Conservation (phyloP, 129 eudicot species). For the Flaveria ramosissima region DNA sequence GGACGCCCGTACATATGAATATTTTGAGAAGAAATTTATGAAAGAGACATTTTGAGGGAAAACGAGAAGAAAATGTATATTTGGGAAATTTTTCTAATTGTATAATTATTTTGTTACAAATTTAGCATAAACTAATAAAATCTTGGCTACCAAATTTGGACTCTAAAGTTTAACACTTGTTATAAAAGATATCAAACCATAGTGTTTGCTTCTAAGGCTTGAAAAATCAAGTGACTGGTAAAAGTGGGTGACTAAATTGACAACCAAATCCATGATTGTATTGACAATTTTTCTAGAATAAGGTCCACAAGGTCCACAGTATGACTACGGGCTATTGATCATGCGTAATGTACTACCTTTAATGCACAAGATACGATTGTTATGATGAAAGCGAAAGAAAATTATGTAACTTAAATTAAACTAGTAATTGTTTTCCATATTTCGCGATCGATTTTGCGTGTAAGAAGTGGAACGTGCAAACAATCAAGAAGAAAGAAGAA, state of each 20-base stretch:
- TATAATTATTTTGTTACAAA: not conserved
- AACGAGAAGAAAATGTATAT: too few species aligned
- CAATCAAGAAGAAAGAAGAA: too few species aligned
- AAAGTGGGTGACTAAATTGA: constrained; percentile 27
- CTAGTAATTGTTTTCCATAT: too few species aligned
- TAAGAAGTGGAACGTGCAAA: too few species aligned
- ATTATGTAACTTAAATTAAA: not conserved
- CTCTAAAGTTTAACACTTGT: not conserved
- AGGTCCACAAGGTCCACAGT: constrained; percentile 1
- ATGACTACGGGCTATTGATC: too few species aligned
- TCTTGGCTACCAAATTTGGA: constrained; percentile 11
- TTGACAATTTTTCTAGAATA: not conserved
- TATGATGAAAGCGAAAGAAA: not conserved
- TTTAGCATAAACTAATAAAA: not conserved
- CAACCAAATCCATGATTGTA: constrained; percentile 26
- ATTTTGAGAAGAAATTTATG: too few species aligned
- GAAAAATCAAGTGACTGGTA: constrained; percentile 16
- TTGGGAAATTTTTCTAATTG: too few species aligned
- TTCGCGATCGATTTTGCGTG: too few species aligned
- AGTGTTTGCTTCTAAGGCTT: constrained; percentile 36
- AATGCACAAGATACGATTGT: not conserved
- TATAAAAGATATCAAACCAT: constrained; percentile 21
- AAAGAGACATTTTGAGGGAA: too few species aligned
- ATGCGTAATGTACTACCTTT: constrained; percentile 10
- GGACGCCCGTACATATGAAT: too few species aligned